Evolutionary conservation across 2,329 filamentous ascomycete genomes (phyloP), one percentile per base, ranked within the genome.

Genomic region (Diaporthe caulivora): DNA sequence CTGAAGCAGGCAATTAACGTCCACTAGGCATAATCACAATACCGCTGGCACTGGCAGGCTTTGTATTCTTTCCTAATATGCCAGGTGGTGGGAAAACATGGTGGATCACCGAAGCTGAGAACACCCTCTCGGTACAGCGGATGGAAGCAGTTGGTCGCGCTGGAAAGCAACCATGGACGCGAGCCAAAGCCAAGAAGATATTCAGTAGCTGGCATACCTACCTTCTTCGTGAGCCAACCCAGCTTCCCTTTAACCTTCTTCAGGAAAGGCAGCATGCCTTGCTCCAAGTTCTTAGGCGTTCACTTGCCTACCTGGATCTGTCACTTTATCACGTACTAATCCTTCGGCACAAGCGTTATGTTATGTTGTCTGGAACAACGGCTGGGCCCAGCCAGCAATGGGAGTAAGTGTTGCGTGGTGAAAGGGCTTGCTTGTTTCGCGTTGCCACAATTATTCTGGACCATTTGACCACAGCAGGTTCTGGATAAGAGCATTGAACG

Each of bases 31-130:
- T 89, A 64, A 88, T 89, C 70, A 89, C 86, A 0, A 76, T 89
- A 0, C 87, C 88, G 0, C 83, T 90, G 2, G 87, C 87, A 1
- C 64, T 88, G 7, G 88, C 87, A 54, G 87, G 88, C 6, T 86
- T 86, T 72, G 49, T 87, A 58, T 81, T 82, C 76, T 88, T 89
- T 74, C 87, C 87, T 0, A 87, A 88, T 34, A 82, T 87, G 0
- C 87, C 87, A 21, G 80, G 76, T 17, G 75, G 75, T 9, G 81
- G 79, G 1, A 78, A 77, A 13, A 85, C 85, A 0, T 83, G 82
- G 55, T 85, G 83, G 65, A 77, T 82, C 8, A 80, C 76, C 0
- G 76, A 80, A 17, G 74, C 78, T 0, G 81, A 85, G 55, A 80
- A 82, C 69, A 81, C 83, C 2, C 81, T 84, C 13, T 75, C 77